Base-by-base conservation (phyloP, 495 filamentous ascomycete genomes). In the Podospora pseudoanserina region DNA sequence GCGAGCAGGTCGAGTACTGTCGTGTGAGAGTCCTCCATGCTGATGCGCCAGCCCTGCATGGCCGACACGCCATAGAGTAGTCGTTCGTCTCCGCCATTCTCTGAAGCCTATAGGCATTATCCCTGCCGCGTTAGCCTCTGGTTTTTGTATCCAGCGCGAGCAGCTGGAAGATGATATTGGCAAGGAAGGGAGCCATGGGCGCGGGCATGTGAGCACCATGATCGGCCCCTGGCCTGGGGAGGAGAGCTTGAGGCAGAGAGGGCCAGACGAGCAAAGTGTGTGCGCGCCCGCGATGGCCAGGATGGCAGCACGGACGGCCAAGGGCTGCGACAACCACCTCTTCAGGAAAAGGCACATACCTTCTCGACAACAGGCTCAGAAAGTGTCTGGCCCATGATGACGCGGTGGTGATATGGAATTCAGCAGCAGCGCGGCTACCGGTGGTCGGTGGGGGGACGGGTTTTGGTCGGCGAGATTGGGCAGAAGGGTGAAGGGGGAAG, bases 21-120 rank as follows among this genome's bases (percentile, higher is more conserved):
- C 53, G 92, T 91, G 81, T 99, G 95, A 67, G 95, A 89, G 75
- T 99, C 95, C 79, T 99, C 95, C 95, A 99, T 99, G 80, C 92
- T 96, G 79, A 98, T 97, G 80, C 95, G 91, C 95, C 95, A 99
- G 83, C 95, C 95, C 81, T 99, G 95, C 95, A 99, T 99, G 79
- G 92, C 92, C 71, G 96, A 98, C 68, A 99, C 87, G 73, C 96
- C 95, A 78, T 90, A 99, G 70, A 94, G 78, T 75, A 96, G 87
- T 77, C 92, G 89, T 71, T 97, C 93, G 91, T 97, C 94, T 81
- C 90, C 90, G 78, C 95, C 94, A 74, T 90, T 88, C 76, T 89
- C 88, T 67, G 95, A 98, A 78, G 87, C 82, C 95, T 99, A 81
- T 59, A 67, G 28, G 61, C n/a, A 56, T 16, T 32, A 61, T 56